Percentiles rank a stretch among this genome's conserved stretches.
Evolutionary conservation across 2,329 filamentous ascomycete species (phyloP).

Genomic region (Microsporum audouinii): DNA sequence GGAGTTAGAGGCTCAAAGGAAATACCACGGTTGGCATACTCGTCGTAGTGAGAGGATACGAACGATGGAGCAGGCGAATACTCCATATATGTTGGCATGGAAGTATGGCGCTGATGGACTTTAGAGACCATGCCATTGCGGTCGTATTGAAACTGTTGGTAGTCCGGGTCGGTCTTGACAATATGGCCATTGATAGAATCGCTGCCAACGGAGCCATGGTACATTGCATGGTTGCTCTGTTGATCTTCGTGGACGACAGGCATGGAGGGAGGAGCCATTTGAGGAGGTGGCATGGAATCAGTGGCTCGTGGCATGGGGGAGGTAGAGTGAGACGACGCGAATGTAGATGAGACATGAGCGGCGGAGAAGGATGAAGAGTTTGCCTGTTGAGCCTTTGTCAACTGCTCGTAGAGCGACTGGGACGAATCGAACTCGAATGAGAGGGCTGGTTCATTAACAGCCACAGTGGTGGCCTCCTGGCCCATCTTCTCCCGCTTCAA

Average conservation of each 20-base stretch:
- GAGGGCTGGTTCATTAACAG: slow-evolving; percentile 89
- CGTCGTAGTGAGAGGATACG: slow-evolving; percentile 95
- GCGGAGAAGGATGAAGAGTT: slow-evolving; percentile 94
- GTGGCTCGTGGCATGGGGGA: slow-evolving; percentile 89
- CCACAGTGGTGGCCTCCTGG: slow-evolving; percentile 92
- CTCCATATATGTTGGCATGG: slow-evolving; percentile 97
- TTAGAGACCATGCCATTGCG: slow-evolving; percentile 78
- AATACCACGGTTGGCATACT: slow-evolving; percentile 91
- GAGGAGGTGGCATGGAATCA: slow-evolving; percentile 75
- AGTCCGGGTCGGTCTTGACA: slow-evolving; percentile 84
- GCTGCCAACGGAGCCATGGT: slow-evolving; percentile 57
- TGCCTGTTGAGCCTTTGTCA: slow-evolving; percentile 97
- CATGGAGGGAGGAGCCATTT: slow-evolving; percentile 60
- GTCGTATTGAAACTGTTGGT: slow-evolving; percentile 72
- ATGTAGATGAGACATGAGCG: slow-evolving; percentile 50
- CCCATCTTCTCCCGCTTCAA: slow-evolving; percentile 99
- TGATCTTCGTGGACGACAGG: slow-evolving; percentile 50
- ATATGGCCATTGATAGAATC: slow-evolving; percentile 58
- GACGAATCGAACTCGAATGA: slow-evolving; percentile 99
- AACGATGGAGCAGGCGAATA: slow-evolving; percentile 97
- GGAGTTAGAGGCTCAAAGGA: slow-evolving; percentile 96
- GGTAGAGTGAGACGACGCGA: slow-evolving; percentile 70
- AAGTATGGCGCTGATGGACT: slow-evolving; percentile 82
- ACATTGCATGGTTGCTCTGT: slow-evolving; percentile 55
- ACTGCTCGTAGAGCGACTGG: slow-evolving; percentile 96